Evolutionary conservation across 2,329 filamentous ascomycete genomes (phyloP).

Genomic region (Colletotrichum orbiculare): DNA sequence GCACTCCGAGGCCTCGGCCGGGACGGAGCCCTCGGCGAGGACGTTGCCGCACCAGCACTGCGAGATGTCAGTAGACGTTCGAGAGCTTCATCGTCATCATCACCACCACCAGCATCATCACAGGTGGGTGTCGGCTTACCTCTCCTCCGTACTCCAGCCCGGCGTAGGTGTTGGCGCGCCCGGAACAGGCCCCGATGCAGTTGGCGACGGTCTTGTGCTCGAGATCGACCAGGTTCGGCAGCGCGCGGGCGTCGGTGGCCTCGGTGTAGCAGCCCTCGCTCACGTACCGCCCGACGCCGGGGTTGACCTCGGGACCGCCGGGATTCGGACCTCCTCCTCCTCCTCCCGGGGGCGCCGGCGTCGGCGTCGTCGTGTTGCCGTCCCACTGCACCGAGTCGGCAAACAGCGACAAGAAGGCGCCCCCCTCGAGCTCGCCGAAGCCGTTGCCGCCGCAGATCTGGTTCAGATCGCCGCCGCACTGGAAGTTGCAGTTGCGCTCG

Average conservation of each 20-base stretch:
- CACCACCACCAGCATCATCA: no score
- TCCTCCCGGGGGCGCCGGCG: conserved; percentile 26
- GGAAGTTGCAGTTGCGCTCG: conserved; percentile 61
- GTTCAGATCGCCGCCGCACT: conserved; percentile 60
- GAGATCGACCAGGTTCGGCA: conserved; percentile 34
- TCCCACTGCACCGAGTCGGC: conserved; percentile 48
- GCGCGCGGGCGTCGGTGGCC: conserved; percentile 37
- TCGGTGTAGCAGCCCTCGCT: conserved; percentile 40
- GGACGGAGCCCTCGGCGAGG: conserved; percentile 37
- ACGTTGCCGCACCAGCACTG: conserved; percentile 52
- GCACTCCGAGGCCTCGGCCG: conserved; percentile 42
- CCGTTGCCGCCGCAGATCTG: conserved; percentile 66
- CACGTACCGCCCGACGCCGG: conserved; percentile 45
- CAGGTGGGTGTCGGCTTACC: conserved; percentile 33
- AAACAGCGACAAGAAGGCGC: conserved; percentile 61
- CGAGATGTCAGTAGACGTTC: not conserved
- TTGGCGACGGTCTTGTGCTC: conserved; percentile 40
- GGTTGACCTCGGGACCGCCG: conserved; percentile 48
- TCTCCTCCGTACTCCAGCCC: conserved; percentile 54
- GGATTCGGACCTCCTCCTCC: conserved; percentile 33
- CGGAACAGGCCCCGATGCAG: conserved; percentile 46
- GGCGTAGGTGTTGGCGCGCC: conserved; percentile 43
- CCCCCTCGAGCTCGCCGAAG: conserved; percentile 43
- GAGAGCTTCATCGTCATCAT: no score
- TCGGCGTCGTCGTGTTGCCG: conserved; percentile 42